Evolutionary conservation across 495 filamentous ascomycete genomes (phyloP).

Genomic region (Xylaria longipes): DNA sequence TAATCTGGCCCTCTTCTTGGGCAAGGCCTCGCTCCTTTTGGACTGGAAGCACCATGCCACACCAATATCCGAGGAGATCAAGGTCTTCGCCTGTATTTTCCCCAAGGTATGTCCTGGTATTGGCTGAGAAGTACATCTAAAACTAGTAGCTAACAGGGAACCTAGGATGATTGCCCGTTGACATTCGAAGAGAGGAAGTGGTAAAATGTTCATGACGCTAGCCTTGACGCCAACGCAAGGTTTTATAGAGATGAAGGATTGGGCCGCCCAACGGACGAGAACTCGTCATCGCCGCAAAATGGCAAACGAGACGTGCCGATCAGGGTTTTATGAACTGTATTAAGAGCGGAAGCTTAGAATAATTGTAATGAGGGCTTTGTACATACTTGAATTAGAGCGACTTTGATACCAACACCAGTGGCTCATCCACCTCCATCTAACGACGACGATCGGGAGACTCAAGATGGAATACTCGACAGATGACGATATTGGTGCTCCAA

Average conservation of each 20-base stretch:
- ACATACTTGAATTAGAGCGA: conserved; percentile 31
- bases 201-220: conserved; percentile 30
- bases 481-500: neutral
- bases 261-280: neutral
- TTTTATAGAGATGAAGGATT: conserved; percentile 9
- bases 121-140: neutral
- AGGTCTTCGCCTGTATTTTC: conserved; percentile 98
- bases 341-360: conserved; percentile 32
- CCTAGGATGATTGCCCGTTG: conserved; percentile 70
- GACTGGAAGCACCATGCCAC: conserved; percentile 92
- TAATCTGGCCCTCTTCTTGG: conserved; percentile 89
- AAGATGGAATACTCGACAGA: neutral
- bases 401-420: conserved; percentile 13
- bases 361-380: conserved; percentile 42
- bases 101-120: conserved; percentile 72
- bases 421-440: neutral
- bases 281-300: neutral
- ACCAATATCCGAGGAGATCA: conserved; percentile 84
- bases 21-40: conserved; percentile 88
- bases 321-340: conserved; percentile 12
- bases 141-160: conserved; percentile 37
- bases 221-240: neutral
- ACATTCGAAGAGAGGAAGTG: conserved; percentile 61
- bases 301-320: conserved; percentile 1
- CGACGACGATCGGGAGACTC: neutral